Evolutionary conservation across 2,329 filamentous ascomycete genomes (phyloP), one percentile per base, ranked within the genome.

Genomic region (Leptographium procerum): DNA sequence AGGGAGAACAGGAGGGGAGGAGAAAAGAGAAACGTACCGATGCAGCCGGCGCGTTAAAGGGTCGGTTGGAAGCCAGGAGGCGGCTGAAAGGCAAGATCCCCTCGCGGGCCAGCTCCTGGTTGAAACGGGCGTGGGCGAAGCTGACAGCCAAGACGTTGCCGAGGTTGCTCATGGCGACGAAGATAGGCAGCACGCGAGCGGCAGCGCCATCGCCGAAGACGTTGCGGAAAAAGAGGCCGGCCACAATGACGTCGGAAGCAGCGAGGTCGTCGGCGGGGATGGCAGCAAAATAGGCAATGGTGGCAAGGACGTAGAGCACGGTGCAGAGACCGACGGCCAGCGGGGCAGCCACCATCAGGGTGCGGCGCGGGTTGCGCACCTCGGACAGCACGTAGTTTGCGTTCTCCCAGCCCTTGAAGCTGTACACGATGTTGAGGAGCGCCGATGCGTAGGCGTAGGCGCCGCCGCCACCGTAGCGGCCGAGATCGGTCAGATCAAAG

Each of bases 71-170:
- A 0, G 85, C 85, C 82, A 83, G 88, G 67, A 89, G 80, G 2
- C 76, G 75, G 61, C 81, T 83, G 57, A 78, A 86, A 0, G 86
- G 86, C 16, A 89, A 66, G 6, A 89, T 72, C 0, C 85, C 85
- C 65, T 89, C 86, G 65, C 86, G 87, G 1, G 82, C 86, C 51
- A 89, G 73, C 67, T 88, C 85, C 62, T 85, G 82, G 63, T 82
- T 84, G 11, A 85, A 64, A 1, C 82, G 75, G 0, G 81, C 71
- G 57, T 84, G 80, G 0, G 80, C 76, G 63, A 85, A 85, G 81
- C 81, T 48, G 43, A 50, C 31, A 13, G 57, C 57, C 40, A 58
- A n/a, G 28, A 58, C 31, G 43, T 40, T 55, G 51, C 56, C 57
- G 29, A 58, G 57, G 19, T 31, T 58, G 57, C 51, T 58, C 28